Base-by-base conservation (phyloP, 495 filamentous ascomycete species). In the Hypoxylon fuscum region DNA sequence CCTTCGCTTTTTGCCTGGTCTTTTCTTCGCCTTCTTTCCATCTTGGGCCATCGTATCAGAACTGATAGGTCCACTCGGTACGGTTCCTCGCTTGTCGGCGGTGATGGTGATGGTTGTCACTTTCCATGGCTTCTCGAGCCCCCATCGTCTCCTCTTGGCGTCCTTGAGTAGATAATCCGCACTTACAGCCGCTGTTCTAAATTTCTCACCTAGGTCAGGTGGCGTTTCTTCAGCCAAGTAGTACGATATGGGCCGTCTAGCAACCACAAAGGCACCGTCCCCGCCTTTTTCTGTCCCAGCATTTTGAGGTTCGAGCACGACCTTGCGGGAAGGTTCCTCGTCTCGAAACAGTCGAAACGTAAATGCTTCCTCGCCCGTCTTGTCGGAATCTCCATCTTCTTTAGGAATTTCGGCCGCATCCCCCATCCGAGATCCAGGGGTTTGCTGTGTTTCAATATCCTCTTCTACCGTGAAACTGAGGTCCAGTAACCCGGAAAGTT, bases 91-190 rank as follows among this genome's bases (percentile, higher is more conserved):
- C 12, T 23, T 20, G 29, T 48, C 60, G 11, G 38, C 35, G 9
- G 50, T 59, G 32, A 71, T 55, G 6, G 41, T 62, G 29, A 79
- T 68, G 15, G 54, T 74, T n/a, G 68, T 76, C 27, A 86, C 81
- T 45, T 77, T 75, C 84, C 84, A 87, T 3, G 83, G 82, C 50
- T 83, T 69, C 58, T 80, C 81, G 20, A 82, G 73, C 0, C 83
- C 83, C 77, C 83, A 85, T 10, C 75, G 71, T 51, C 82, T 70
- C 57, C 66, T 71, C 58, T 54, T 62, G 12, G 79, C 70, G 51
- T 73, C 62, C 4, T 69, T 59, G 0, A 77, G 22, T 6, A 87
- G 72, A 1, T 81, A 75, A 35, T 76, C 71, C 0, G 74, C 80
- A 17, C 66, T 78, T 25, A 86, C 69, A 12, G 83, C 81, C 3